phyloP scores from a whole-genome alignment of 129 eudicot genomes.

The Helichrysum umbraculigerum region DNA sequence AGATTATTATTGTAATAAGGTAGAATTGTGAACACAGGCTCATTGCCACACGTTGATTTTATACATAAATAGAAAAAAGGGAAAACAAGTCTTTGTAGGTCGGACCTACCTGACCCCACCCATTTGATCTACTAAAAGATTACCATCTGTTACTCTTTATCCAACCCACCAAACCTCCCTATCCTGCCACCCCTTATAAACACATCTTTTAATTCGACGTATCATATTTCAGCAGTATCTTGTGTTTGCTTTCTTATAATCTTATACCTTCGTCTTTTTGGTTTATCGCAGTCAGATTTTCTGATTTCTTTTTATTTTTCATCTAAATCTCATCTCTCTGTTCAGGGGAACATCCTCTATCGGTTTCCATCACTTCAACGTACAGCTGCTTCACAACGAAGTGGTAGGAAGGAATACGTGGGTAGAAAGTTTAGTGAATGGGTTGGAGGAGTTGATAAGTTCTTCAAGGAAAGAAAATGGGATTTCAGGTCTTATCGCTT shows the following conservation, averaged over 20 bases:
- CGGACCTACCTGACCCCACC: slow-evolving; percentile 3
- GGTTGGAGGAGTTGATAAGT: slow-evolving; percentile 70
- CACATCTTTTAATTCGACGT: not conserved
- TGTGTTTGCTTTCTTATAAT: not conserved
- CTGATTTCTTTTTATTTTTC: not conserved
- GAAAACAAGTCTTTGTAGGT: not conserved
- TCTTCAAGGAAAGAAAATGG: slow-evolving; percentile 79
- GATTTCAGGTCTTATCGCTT: slow-evolving; percentile 64
- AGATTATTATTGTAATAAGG: not conserved
- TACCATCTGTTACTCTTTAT: not conserved
- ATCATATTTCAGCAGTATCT: not conserved
- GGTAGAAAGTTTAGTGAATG: slow-evolving; percentile 78
- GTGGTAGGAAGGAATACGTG: slow-evolving; percentile 72
- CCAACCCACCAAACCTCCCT: not conserved
- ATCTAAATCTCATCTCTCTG: not conserved
- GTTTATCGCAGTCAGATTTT: not conserved
- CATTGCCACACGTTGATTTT: not conserved
- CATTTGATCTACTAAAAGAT: not conserved
- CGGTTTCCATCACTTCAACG: slow-evolving; percentile 95
- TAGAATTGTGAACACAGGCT: not conserved
- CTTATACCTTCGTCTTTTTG: not conserved
- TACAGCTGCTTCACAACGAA: slow-evolving; percentile 69
- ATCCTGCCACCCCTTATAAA: not conserved
- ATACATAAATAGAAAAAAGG: no score
- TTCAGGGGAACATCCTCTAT: slow-evolving; percentile 91